Conservation (phyloP, 257 asterid species). For the Gynochthodes officinalis region DNA sequence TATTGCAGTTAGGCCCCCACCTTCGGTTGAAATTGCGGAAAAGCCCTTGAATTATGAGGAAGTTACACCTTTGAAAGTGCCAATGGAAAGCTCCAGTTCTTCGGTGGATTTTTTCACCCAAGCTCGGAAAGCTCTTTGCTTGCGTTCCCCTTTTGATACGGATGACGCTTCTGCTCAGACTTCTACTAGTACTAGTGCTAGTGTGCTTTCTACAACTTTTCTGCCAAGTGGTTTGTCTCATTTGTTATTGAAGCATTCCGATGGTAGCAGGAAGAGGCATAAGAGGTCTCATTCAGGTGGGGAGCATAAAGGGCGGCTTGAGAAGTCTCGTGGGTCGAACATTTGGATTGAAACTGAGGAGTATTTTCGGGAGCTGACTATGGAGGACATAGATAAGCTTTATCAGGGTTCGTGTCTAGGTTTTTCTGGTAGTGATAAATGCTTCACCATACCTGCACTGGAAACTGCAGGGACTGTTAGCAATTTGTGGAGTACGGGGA, state of each 20-base stretch:
- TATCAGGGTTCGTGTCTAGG: conserved; percentile 32
- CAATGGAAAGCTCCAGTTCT: conserved; percentile 18
- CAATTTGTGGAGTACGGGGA: conserved; percentile 4
- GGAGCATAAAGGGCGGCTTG: conserved; percentile 48
- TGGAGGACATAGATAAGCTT: conserved; percentile 64
- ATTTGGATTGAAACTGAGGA: conserved; percentile 80
- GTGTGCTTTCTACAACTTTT: conserved; percentile 33
- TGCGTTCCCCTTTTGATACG: conserved; percentile 68
- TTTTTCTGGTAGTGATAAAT: conserved; percentile 40
- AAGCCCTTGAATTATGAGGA: conserved; percentile 44
- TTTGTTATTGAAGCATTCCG: conserved; percentile 58
- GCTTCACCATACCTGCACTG: conserved; percentile 39
- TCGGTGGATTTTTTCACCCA: conserved; percentile 61
- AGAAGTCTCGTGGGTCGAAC: conserved; percentile 40
- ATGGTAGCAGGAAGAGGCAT: conserved; percentile 64
- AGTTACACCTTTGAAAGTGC: conserved; percentile 51
- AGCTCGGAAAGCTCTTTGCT: conserved; percentile 70
- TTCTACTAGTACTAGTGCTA: conserved; percentile 14
- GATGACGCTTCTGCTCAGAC: conserved; percentile 38
- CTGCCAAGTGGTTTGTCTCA: conserved; percentile 67
- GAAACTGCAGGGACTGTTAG: conserved; percentile 8
- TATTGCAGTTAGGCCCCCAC: conserved; percentile 14
- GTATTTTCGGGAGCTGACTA: conserved; percentile 64
- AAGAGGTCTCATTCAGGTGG: conserved; percentile 64
- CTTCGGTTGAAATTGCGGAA: conserved; percentile 40